Evolutionary conservation across 805 yeast species (phyloP), one percentile per base, ranked within the genome.

Genomic region (Deakozyma indianensis): DNA sequence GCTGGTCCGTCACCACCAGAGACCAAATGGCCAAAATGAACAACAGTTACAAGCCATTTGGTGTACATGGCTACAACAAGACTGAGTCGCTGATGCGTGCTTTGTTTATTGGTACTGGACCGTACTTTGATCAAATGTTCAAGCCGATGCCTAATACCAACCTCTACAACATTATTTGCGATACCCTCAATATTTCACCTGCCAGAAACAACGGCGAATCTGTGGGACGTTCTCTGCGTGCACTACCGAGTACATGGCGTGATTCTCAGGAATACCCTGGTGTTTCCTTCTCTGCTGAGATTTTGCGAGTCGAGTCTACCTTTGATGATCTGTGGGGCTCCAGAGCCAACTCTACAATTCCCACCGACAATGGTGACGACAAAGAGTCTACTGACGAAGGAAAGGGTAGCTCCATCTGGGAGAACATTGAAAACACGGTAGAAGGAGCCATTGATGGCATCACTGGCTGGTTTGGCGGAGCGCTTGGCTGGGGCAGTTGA

Each of bases 31-130:
- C 70, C 22, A 66, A 66, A 2, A 68, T 69, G 56, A 61, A 62
- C 23, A 59, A 66, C 43, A 68, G 71, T 14, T 80, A 79, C 57
- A 57, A 59, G n/a, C 83, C 85, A 2, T 67, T 67, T 45, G 96
- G 95, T 5, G 82, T 82, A 0, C 94, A 85, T 61, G 96, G 96
- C 1, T 88, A 84, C 59, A 77, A 81, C 56, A 83, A 81, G 55
- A 71, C 80, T 0, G 85, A 80, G 49, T 71, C 80, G 4, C 64
- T 86, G 47, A 87, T 87, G 95, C 66, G 95, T 43, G 87, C 95
- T 0, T 53, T 84, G 7, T 88, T 90, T 58, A 54, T 85, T 35
- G 94, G 81, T 0, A 60, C 70, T 1, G 97, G 97, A 0, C 96
- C 96, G 0, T 83, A 71, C 55, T 87, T 88, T 60, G 53, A 61